Conservation (phyloP, 306 rosid genomes). For the Bauhinia variegata region DNA sequence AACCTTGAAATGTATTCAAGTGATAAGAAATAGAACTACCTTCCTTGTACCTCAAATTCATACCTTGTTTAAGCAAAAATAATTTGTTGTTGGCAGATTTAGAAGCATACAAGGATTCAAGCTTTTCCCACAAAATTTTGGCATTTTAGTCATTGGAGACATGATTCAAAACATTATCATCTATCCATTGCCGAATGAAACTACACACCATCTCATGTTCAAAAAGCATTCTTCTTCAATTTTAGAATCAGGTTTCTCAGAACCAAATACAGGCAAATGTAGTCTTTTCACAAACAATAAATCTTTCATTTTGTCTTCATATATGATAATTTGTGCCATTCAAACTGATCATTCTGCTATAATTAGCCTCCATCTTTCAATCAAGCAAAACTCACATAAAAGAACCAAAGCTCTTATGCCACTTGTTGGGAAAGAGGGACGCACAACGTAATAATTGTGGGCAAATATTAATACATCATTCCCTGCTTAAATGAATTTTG, state of each 20-base stretch:
- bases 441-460: too few relatives aligned
- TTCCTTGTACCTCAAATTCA: not conserved
- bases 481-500: too few relatives aligned
- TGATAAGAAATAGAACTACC: not conserved
- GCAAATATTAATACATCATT: too few relatives aligned
- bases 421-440: too few relatives aligned
- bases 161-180: not conserved
- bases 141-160: not conserved
- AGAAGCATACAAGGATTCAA: not conserved
- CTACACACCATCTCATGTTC: not conserved
- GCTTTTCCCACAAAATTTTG: not conserved
- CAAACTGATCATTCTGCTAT: not conserved
- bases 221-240: not conserved
- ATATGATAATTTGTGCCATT: not conserved
- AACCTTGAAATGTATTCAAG: not conserved
- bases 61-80: not conserved
- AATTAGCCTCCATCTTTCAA: not conserved
- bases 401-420: too few relatives aligned
- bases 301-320: not conserved
- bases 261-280: not conserved
- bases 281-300: not conserved
- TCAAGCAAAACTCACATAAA: too few relatives aligned
- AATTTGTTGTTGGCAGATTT: not conserved
- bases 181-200: not conserved
- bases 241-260: not conserved